Evolutionary conservation across 202 grass and related monocot genomes (phyloP).

Genomic region (Cymbopogon flexuosus): DNA sequence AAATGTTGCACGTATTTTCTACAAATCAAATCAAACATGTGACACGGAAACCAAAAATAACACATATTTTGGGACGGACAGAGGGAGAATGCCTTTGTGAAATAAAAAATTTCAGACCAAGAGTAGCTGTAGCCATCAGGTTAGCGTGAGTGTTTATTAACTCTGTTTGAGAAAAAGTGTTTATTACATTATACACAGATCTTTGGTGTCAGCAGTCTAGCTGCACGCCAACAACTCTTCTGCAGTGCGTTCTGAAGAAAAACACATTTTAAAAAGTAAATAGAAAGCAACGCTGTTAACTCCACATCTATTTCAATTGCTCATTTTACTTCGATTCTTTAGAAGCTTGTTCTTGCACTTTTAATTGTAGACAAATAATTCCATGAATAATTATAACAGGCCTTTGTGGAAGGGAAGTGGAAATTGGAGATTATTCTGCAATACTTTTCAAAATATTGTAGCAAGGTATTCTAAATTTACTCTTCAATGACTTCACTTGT

Average conservation of each 20-base stretch:
- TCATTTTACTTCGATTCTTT: conserved; percentile 17
- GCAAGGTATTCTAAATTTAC: conserved; percentile 55
- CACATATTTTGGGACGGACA: too few relatives aligned
- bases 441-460: conserved; percentile 81
- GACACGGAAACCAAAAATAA: too few relatives aligned
- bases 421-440: conserved; percentile 82
- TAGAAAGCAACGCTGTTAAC: neutral
- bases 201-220: conserved; percentile 3
- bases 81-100: neutral
- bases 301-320: neutral
- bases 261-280: neutral
- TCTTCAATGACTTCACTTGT: conserved; percentile 23
- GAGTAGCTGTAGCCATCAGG: neutral
- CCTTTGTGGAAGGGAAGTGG: conserved; percentile 69
- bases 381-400: conserved; percentile 41
- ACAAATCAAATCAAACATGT: too few relatives aligned
- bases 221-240: neutral
- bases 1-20: too few relatives aligned
- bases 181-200: neutral
- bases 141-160: neutral
- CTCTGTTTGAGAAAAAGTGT: neutral
- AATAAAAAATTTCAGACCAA: neutral
- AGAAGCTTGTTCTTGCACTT: neutral
- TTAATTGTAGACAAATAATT: conserved; percentile 1
- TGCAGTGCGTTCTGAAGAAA: neutral